Base-by-base conservation (phyloP, 2,329 filamentous ascomycete species). In the Cercospora citrullina region DNA sequence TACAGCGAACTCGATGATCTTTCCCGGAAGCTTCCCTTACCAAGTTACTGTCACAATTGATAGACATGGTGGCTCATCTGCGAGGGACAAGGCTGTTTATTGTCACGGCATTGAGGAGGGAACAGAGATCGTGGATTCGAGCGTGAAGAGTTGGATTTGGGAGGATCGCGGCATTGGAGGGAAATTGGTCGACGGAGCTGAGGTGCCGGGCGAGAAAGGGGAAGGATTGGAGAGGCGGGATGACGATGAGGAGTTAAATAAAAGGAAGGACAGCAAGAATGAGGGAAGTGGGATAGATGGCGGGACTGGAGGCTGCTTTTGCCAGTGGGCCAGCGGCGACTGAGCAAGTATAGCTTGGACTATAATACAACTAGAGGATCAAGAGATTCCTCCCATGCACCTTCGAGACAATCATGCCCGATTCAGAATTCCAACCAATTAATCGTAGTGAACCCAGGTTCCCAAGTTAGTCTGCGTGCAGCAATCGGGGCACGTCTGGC, bases 21-120 rank as follows among this genome's bases (percentile, higher is more conserved):
- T 82, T 1, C 85, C 86, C 1, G 86, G 87, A 2, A 85, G 85
- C 1, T 88, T 90, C 69, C 87, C 87, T 0, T 89, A 89, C 72
- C 85, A 87, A 0, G 81, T 89, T 1, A 88, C 85, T 0, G 81
- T 90, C 48, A 86, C 84, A 0, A 67, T 89, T 2, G 88, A 90
- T 73, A 81, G 88, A 2, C 87, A 89, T 71, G 87, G 87, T 10
- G 87, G 87, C 1, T 16, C n/a, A 8, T 77, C 81, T 9, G 77
- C 81, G 0, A 78, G 78, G 28, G 78, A 83, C 69, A 90, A 89
- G 76, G 83, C 86, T 68, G 79, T 87, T 0, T 89, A 88, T 73
- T 89, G 87, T 79, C 89, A 89, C 73, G 81, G 80, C 1, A 76
- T 90, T 68, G 82, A 87, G 70, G 78, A 79, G 23, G 76, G 81